Conservation (phyloP, 371 early-diverging fungal species). For the Apophysomyces ossiformis region DNA sequence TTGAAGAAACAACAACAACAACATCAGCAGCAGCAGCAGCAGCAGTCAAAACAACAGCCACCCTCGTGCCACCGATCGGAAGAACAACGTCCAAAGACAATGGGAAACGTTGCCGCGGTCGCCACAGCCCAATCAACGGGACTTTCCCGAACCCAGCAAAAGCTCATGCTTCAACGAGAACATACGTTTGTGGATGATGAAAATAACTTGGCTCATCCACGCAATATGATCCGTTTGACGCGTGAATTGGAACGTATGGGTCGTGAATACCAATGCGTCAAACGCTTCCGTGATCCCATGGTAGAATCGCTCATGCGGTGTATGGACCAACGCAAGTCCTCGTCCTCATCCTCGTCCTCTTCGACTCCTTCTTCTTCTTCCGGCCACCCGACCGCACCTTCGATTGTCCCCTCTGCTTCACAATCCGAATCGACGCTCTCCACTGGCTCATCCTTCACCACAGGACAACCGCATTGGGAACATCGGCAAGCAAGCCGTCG, state of each 20-base stretch:
- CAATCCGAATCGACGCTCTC: slow-evolving; percentile 1
- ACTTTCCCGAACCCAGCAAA: slow-evolving; percentile 59
- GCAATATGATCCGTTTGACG: slow-evolving; percentile 53
- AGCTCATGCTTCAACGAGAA: slow-evolving; percentile 54
- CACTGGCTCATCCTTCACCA: neutral
- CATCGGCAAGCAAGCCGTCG: slow-evolving; percentile 27
- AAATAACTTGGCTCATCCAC: slow-evolving; percentile 49
- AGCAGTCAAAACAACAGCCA: neutral
- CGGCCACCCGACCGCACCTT: slow-evolving; percentile 2
- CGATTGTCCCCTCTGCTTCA: slow-evolving; percentile 18
- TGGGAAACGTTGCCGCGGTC: slow-evolving; percentile 28
- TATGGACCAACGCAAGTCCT: slow-evolving; percentile 15
- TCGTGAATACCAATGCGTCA: slow-evolving; percentile 47
- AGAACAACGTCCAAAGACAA: neutral
- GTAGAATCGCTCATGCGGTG: slow-evolving; percentile 38
- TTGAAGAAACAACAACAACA: neutral
- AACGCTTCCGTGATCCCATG: slow-evolving; percentile 48
- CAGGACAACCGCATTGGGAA: slow-evolving; percentile 19
- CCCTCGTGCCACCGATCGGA: neutral
- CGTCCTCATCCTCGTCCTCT: too few species aligned
- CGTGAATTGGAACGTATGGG: slow-evolving; percentile 53
- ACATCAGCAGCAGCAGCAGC: slow-evolving; percentile 13
- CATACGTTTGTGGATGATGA: slow-evolving; percentile 56
- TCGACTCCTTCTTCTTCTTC: too few species aligned
- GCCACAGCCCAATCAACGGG: slow-evolving; percentile 28